Percentiles rank a stretch among this genome's conserved stretches.
phyloP scores from a whole-genome alignment of 306 rosid genomes.

The Hippophae gyantsensis region DNA sequence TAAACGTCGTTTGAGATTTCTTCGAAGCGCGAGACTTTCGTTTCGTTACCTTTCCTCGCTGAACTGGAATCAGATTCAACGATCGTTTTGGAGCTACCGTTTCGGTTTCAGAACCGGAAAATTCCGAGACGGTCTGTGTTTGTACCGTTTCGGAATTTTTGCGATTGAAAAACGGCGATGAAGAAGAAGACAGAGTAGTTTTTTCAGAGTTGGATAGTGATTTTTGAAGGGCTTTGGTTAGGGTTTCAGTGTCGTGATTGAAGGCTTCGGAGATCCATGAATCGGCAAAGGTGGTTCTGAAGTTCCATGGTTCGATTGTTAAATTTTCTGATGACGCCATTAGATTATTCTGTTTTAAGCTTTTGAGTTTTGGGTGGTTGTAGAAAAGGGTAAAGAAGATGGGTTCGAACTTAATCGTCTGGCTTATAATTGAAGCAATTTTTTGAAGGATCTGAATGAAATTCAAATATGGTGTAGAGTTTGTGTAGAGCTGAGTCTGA shows the following conservation, averaged over 20 bases:
- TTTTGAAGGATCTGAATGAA: no score
- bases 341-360: not conserved
- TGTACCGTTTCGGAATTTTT: conserved; percentile 23
- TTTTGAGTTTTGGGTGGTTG: no score
- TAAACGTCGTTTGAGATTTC: conserved; percentile 69
- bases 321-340: conserved; percentile 60
- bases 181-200: not conserved
- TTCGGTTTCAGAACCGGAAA: conserved; percentile 66
- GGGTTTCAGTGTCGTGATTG: conserved; percentile 39
- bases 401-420: not conserved
- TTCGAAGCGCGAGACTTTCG: conserved; percentile 82
- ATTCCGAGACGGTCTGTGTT: conserved; percentile 46
- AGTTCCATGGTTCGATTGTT: conserved; percentile 41
- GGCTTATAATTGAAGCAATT: not conserved
- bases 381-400: not conserved
- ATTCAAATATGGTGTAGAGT: no score
- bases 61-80: conserved; percentile 1
- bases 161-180: conserved; percentile 18
- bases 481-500: not conserved
- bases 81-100: conserved; percentile 26
- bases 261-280: conserved; percentile 47
- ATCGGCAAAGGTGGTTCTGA: conserved; percentile 31
- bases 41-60: conserved; percentile 42
- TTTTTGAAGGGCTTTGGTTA: conserved; percentile 54
- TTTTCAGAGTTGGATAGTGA: conserved; percentile 29